phyloP scores from a whole-genome alignment of 2,329 filamentous ascomycete genomes.

The Sporothrix mexicana region DNA sequence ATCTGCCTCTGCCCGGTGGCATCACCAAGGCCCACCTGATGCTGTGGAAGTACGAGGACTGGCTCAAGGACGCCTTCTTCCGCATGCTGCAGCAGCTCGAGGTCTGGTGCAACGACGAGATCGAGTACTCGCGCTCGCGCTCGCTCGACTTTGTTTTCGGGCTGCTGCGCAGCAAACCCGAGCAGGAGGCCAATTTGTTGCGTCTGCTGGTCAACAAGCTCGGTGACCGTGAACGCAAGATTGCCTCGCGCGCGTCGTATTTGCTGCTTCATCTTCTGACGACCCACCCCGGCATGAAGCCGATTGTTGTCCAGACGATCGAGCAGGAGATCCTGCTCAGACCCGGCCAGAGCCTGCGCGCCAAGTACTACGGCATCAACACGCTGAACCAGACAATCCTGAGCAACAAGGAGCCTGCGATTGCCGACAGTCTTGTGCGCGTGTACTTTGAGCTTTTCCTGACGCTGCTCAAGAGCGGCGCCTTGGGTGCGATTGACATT shows the following conservation, averaged over 20 bases:
- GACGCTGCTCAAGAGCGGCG: conserved; percentile 71
- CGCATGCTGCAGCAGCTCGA: conserved; percentile 91
- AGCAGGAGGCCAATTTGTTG: conserved; percentile 93
- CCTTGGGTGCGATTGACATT: conserved; percentile 51
- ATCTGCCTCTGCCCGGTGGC: conserved; percentile 73
- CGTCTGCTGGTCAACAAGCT: conserved; percentile 94
- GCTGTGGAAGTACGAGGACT: conserved; percentile 91
- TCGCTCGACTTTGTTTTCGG: conserved; percentile 92
- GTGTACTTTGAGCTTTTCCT: conserved; percentile 95
- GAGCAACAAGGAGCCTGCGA: conserved; percentile 78
- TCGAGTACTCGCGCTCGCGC: conserved; percentile 87
- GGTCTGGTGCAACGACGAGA: conserved; percentile 91
- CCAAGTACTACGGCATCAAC: conserved; percentile 95
- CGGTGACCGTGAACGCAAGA: conserved; percentile 93
- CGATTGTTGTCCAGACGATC: conserved; percentile 80
- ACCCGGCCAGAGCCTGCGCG: conserved; percentile 83
- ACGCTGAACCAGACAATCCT: conserved; percentile 96
- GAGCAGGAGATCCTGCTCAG: conserved; percentile 88
- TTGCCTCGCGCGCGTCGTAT: conserved; percentile 91
- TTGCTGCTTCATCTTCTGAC: conserved; percentile 89
- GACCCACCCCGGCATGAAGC: conserved; percentile 92
- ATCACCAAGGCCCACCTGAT: conserved; percentile 80
- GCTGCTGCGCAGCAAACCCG: conserved; percentile 90
- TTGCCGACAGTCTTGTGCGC: conserved; percentile 80
- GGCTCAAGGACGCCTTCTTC: conserved; percentile 93